Evolutionary conservation across 31 red algal genomes (phyloP).

Genomic region (Bonnemaisonia californica): DNA sequence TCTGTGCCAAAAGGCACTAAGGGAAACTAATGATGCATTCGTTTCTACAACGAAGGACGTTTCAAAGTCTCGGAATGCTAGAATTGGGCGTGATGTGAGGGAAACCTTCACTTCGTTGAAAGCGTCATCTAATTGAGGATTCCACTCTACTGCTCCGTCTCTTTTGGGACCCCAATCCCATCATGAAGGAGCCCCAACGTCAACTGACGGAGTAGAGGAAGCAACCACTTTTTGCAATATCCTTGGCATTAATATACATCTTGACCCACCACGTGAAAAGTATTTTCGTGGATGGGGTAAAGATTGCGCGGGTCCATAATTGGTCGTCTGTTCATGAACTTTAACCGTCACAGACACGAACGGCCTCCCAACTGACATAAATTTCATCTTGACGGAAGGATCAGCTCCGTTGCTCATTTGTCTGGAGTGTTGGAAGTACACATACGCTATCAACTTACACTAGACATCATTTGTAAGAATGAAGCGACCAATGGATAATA

Average conservation of each 20-base stretch:
- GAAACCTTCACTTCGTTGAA: too few species aligned
- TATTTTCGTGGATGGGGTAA: slow-evolving; percentile 39
- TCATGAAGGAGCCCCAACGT: slow-evolving; percentile 24
- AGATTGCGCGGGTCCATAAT: slow-evolving; percentile 5
- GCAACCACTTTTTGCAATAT: slow-evolving; percentile 4
- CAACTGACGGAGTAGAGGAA: slow-evolving; percentile 11
- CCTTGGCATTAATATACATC: slow-evolving; percentile 14
- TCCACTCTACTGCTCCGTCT: too few species aligned
- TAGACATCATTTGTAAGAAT: background rate
- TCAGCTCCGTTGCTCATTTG: slow-evolving; percentile 31
- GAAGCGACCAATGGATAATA: slow-evolving; percentile 12
- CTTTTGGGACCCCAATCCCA: slow-evolving; percentile 25
- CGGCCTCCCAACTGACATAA: slow-evolving; percentile 5
- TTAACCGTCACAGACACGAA: slow-evolving; percentile 4
- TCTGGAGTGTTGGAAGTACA: slow-evolving; percentile 27
- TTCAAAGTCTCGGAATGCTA: too few species aligned
- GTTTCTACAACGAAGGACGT: too few species aligned
- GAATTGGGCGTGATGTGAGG: too few species aligned
- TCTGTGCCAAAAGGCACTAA: too few species aligned
- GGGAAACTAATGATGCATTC: too few species aligned
- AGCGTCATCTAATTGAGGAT: too few species aligned
- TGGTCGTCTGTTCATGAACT: slow-evolving; percentile 10
- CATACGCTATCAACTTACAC: slow-evolving; percentile 4
- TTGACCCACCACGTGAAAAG: slow-evolving; percentile 8
- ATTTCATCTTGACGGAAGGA: slow-evolving; percentile 34